Conservation (phyloP, 2,329 filamentous ascomycete genomes). For the Talaromyces amestolkiae region DNA sequence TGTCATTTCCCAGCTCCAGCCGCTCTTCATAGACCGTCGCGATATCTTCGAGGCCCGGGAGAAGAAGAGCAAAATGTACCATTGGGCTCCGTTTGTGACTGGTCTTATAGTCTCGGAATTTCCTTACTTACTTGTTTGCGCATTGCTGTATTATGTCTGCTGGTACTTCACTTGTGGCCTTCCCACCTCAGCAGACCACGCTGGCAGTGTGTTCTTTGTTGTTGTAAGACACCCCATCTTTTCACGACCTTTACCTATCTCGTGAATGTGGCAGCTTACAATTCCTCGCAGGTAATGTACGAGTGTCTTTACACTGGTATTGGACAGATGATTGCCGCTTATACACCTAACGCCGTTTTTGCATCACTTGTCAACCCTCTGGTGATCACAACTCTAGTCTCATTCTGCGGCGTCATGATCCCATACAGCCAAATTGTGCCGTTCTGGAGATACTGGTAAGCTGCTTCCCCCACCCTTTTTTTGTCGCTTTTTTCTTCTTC, state of each 20-base stretch:
- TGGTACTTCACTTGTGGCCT: constrained; percentile 73
- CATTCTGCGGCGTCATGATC: constrained; percentile 71
- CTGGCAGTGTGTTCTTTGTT: constrained; percentile 62
- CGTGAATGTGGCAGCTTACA: too few relatives aligned
- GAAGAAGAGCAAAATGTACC: constrained; percentile 67
- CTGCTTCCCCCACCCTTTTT: too few relatives aligned
- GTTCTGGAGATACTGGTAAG: constrained; percentile 70
- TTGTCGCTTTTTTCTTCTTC: too few relatives aligned
- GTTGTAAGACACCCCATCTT: too few relatives aligned
- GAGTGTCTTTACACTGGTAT: constrained; percentile 68
- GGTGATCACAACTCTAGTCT: constrained; percentile 67
- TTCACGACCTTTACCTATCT: too few relatives aligned
- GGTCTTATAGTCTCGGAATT: constrained; percentile 67
- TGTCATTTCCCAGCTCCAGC: constrained; percentile 53
- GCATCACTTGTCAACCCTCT: constrained; percentile 72
- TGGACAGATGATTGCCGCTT: constrained; percentile 77
- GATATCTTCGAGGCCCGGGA: constrained; percentile 65
- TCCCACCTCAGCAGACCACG: constrained; percentile 52
- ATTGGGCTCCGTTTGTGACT: constrained; percentile 67
- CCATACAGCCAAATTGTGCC: constrained; percentile 61
- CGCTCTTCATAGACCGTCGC: constrained; percentile 67
- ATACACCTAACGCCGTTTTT: constrained; percentile 64
- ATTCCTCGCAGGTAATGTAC: constrained; percentile 68
- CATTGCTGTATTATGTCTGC: constrained; percentile 63
- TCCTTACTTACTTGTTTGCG: constrained; percentile 61